Base-by-base conservation (phyloP, 2,329 filamentous ascomycete species). In the Diplocarpon rosae region DNA sequence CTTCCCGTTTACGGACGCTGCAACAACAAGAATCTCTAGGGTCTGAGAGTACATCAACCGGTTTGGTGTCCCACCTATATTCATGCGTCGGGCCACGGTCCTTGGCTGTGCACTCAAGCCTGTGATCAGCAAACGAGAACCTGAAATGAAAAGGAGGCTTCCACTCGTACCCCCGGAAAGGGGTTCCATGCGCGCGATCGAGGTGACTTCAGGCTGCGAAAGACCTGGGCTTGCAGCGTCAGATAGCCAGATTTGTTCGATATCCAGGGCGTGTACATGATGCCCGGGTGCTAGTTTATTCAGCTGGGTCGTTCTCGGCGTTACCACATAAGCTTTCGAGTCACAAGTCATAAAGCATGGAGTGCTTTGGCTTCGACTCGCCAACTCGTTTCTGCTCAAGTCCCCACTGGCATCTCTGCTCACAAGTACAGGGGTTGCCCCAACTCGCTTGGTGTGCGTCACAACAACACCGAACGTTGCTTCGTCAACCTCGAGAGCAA, bases 1-100 rank as follows among this genome's bases (percentile, higher is more conserved):
- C 24, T 62, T 62, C 4, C 67, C 61, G 3, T 66, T 61, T 9
- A 64, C 55, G 9, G 64, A 62, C 14, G 74, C 64, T 0, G 69
- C 73, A n/a, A 76, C 72, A 32, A 81, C 24, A 75, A 65, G 49
- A 67, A 75, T 32, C 13, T 71, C 66, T 38, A 78, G 66, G 7
- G 62, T 61, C 30, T 69, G 65, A 1, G 74, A 80, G 54, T 75
- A 78, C 3, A 81, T 59, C 1, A 80, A 53, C 34, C 72, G 59
- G 16, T 53, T 56, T 28, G 63, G 62, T 17, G 55, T 63, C 17
- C 62, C 62, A 40, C 40, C 54, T 1, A 77, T 53, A 0, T 64
- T 61, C 2, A 79, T 63, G 16, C 62, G 66, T 27, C 76, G 67
- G 31, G 72, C 71, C 3, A 78, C 69, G 2, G 69, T 64, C 5